Evolutionary conservation across 768 basidiomycete species (phyloP).

Genomic region (Suillus spraguei): DNA sequence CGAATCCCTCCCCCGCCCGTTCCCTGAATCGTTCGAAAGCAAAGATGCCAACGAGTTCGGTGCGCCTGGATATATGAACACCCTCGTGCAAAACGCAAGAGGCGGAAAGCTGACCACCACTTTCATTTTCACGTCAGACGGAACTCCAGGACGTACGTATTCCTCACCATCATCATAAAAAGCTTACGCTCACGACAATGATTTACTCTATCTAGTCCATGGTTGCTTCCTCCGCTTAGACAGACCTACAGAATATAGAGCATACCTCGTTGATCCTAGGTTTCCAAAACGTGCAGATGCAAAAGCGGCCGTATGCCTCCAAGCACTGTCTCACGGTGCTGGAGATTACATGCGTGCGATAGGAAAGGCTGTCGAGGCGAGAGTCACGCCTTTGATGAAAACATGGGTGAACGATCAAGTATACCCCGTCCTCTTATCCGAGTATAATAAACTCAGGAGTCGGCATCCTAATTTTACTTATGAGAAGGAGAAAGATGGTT

Average conservation of each 20-base stretch:
- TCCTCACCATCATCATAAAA: not conserved
- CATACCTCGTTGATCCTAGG: constrained; percentile 64
- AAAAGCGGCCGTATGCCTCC: constrained; percentile 66
- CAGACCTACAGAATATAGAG: constrained; percentile 50
- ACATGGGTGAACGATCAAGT: constrained; percentile 47
- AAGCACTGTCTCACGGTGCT: constrained; percentile 65
- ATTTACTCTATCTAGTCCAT: constrained; percentile 42
- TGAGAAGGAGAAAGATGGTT: constrained; percentile 54
- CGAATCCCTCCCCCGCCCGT: constrained; percentile 66
- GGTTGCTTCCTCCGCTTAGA: constrained; percentile 65
- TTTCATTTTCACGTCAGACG: constrained; percentile 49
- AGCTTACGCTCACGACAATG: not conserved
- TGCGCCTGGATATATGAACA: constrained; percentile 55
- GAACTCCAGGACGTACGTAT: constrained; percentile 46
- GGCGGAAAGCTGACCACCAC: constrained; percentile 46
- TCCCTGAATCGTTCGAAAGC: constrained; percentile 54
- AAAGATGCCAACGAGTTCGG: constrained; percentile 54
- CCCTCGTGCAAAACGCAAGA: constrained; percentile 49
- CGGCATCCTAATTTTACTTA: constrained; percentile 44
- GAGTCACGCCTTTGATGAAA: constrained; percentile 47
- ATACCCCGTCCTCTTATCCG: constrained; percentile 46
- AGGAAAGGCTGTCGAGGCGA: constrained; percentile 43
- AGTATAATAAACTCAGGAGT: constrained; percentile 45
- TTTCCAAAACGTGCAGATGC: constrained; percentile 66
- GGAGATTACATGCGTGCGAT: constrained; percentile 56